These are phyloP conservation scores for Candida frijolesensis DNA, from an alignment of 1,139 yeast genomes.

Conservation along the genomic window DNA sequence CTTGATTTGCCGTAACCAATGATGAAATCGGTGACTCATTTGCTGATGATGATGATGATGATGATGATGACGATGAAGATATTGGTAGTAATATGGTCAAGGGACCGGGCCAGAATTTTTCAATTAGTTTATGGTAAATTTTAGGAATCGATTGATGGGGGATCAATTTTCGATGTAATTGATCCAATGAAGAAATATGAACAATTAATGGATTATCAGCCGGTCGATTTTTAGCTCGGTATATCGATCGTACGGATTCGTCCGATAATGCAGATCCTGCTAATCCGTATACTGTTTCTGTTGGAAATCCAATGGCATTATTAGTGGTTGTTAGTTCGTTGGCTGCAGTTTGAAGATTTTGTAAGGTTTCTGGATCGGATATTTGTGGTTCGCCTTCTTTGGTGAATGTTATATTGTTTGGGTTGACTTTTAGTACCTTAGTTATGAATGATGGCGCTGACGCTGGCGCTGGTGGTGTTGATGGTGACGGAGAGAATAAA, in stretches of 20 bases:
- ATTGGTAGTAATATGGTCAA: slow-evolving; percentile 82
- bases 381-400: slow-evolving; percentile 39
- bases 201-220: slow-evolving; percentile 93
- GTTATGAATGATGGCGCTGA: slow-evolving; percentile 26
- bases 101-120: slow-evolving; percentile 94
- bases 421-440: slow-evolving; percentile 34
- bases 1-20: slow-evolving; percentile 81
- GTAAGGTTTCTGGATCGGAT: slow-evolving; percentile 51
- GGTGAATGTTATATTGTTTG: slow-evolving; percentile 29
- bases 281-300: slow-evolving; percentile 95
- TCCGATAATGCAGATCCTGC: slow-evolving; percentile 86
- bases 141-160: slow-evolving; percentile 58
- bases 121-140: slow-evolving; percentile 62
- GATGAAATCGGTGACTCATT: slow-evolving; percentile 58
- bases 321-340: slow-evolving; percentile 49
- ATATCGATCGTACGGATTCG: slow-evolving; percentile 73
- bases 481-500: too few relatives aligned
- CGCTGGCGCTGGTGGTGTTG: too few relatives aligned
- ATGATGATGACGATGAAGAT: slow-evolving; percentile 18
- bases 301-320: slow-evolving; percentile 86
- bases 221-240: slow-evolving; percentile 88
- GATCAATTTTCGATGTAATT: slow-evolving; percentile 59
- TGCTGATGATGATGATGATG: slow-evolving; percentile 30
- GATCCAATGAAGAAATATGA: slow-evolving; percentile 79
- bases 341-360: slow-evolving; percentile 61